A percentile compares a stretch with the other conserved stretches of the same genome.
Conservation (phyloP, 192 early-diverging fungal genomes). For the Phlyctochytrium planicorne region DNA sequence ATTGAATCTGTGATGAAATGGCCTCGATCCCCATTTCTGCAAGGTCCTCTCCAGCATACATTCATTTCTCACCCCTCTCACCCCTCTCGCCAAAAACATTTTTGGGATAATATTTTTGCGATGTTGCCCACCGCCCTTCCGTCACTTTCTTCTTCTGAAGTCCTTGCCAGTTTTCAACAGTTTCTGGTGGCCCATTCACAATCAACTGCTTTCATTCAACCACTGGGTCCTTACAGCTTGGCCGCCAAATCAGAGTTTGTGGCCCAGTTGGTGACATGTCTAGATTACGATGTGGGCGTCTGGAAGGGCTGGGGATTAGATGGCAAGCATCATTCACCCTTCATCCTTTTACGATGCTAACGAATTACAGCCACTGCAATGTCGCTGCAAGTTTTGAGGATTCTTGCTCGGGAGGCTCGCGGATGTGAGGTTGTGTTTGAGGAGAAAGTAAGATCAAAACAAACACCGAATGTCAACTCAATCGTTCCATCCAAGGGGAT, state of each 20-base stretch:
- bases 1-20: too few species aligned
- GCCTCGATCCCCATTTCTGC: too few species aligned
- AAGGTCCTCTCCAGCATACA: too few species aligned
- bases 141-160: too few species aligned
- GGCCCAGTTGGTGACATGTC: background rate
- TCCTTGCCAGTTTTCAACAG: too few species aligned
- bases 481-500: slow-evolving; percentile 34
- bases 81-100: too few species aligned
- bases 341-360: too few species aligned
- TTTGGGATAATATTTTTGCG: too few species aligned
- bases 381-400: slow-evolving; percentile 58
- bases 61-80: too few species aligned
- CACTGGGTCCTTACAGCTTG: background rate
- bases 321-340: too few species aligned
- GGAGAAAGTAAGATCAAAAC: slow-evolving; percentile 40
- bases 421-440: slow-evolving; percentile 61
- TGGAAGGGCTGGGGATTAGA: too few species aligned
- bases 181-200: background rate
- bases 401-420: slow-evolving; percentile 53
- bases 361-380: slow-evolving; percentile 47
- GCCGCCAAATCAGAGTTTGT: background rate
- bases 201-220: background rate
- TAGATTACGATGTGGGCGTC: background rate
- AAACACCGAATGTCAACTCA: slow-evolving; percentile 1
- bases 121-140: too few species aligned